Conservation (phyloP, 495 filamentous ascomycete species). For the Physcia stellaris region DNA sequence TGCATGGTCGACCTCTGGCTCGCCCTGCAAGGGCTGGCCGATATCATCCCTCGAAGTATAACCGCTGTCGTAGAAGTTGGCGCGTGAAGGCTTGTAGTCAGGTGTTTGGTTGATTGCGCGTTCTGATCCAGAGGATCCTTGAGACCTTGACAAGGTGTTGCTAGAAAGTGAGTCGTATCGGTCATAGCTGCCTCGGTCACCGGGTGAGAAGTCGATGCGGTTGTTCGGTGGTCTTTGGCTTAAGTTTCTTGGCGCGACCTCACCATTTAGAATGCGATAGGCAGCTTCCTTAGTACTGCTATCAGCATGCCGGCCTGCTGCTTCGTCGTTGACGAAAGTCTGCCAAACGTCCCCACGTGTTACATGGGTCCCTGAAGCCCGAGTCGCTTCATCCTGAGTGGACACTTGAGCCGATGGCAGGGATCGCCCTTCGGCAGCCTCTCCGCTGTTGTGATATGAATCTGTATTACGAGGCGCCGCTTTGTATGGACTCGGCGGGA, state of each 20-base stretch:
- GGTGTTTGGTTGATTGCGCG: too few species aligned
- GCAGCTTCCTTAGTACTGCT: constrained; percentile 5
- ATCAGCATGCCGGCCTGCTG: not conserved
- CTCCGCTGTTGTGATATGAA: not conserved
- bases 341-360: not conserved
- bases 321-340: constrained; percentile 6
- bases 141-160: not conserved
- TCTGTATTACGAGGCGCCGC: not conserved
- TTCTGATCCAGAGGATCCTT: not conserved
- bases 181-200: constrained; percentile 11
- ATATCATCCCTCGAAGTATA: not conserved
- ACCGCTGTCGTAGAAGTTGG: not conserved
- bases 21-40: not conserved
- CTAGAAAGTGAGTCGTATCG: constrained; percentile 5
- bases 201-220: too few species aligned
- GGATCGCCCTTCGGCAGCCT: not conserved
- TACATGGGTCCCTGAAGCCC: not conserved
- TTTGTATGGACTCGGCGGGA: constrained; percentile 8
- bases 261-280: too few species aligned
- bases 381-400: not conserved
- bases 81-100: too few species aligned
- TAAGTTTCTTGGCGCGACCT: constrained; percentile 10
- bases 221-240: too few species aligned
- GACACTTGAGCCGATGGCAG: too few species aligned
- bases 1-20: not conserved